Percentiles rank a stretch among this genome's conserved stretches.
phyloP scores from a whole-genome alignment of 768 basidiomycete genomes.

The Trichaptum fuscoviolaceum region DNA sequence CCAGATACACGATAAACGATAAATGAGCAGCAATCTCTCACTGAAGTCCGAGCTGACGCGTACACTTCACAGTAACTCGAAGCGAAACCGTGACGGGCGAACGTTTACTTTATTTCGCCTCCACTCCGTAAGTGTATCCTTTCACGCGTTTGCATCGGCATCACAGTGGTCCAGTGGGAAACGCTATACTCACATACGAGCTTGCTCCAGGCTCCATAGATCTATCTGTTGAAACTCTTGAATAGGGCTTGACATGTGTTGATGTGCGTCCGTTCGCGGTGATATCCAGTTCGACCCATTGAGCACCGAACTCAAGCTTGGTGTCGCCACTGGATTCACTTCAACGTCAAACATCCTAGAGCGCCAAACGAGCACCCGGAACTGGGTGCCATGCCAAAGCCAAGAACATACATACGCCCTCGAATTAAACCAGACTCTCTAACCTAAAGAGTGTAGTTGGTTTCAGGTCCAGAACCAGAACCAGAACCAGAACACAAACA shows the following conservation, averaged over 20 bases:
- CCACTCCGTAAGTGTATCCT: background rate
- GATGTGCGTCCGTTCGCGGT: too few species aligned
- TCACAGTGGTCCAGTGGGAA: too few species aligned
- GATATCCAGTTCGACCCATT: too few species aligned
- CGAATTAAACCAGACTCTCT: background rate
- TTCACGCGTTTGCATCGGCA: too few species aligned
- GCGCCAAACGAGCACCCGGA: background rate
- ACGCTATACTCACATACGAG: too few species aligned
- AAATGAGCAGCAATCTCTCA: too few species aligned
- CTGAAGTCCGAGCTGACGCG: background rate
- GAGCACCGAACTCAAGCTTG: background rate
- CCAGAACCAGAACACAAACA: background rate
- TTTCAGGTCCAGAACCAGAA: background rate
- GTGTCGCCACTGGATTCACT: background rate
- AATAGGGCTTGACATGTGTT: too few species aligned
- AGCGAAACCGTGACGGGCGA: background rate
- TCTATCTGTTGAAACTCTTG: too few species aligned
- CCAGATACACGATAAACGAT: too few species aligned
- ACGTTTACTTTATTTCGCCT: background rate
- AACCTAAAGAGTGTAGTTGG: background rate
- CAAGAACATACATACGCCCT: background rate
- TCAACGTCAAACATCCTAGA: background rate
- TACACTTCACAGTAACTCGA: background rate
- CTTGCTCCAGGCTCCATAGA: too few species aligned
- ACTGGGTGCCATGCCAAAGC: background rate